Evolutionary conservation across 2,329 filamentous ascomycete genomes (phyloP).

Genomic region (Xylaria sp.): DNA sequence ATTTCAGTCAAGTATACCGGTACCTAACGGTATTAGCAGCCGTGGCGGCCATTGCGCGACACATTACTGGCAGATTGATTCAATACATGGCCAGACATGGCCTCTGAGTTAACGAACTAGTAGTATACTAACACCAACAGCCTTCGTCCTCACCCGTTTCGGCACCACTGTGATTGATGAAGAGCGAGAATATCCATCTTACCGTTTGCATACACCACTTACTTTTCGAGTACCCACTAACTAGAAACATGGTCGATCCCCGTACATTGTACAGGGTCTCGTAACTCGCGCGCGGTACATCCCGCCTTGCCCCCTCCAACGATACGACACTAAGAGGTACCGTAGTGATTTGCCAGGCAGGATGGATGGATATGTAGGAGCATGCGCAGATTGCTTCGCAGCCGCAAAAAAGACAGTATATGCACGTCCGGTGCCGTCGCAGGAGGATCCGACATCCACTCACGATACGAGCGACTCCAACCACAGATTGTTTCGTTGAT

Average conservation of each 20-base stretch:
- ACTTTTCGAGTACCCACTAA: too few species aligned
- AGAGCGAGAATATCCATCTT: background rate
- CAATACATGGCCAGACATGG: background rate
- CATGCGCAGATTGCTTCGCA: slow-evolving; percentile 20
- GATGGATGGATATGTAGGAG: slow-evolving; percentile 14
- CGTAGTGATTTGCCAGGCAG: too few species aligned
- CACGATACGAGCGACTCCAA: slow-evolving; percentile 23
- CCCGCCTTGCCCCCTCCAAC: background rate
- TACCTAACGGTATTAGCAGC: background rate
- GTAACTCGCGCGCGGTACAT: slow-evolving; percentile 9
- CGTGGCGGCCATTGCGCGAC: background rate
- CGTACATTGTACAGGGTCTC: background rate
- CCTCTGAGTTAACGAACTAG: slow-evolving; percentile 10
- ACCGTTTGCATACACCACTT: too few species aligned
- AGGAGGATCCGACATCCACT: slow-evolving; percentile 38
- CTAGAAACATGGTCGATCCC: background rate
- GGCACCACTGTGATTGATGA: background rate
- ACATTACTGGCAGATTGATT: slow-evolving; percentile 7
- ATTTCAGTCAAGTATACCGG: slow-evolving; percentile 5
- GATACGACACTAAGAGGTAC: background rate
- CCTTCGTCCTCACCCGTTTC: too few species aligned
- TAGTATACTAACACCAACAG: too few species aligned
- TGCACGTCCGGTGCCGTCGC: slow-evolving; percentile 29
- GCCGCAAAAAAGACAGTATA: slow-evolving; percentile 21
- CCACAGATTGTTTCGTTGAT: slow-evolving; percentile 12